Base-by-base conservation (phyloP, 2,329 filamentous ascomycete species). In the Fusarium multiceps region DNA sequence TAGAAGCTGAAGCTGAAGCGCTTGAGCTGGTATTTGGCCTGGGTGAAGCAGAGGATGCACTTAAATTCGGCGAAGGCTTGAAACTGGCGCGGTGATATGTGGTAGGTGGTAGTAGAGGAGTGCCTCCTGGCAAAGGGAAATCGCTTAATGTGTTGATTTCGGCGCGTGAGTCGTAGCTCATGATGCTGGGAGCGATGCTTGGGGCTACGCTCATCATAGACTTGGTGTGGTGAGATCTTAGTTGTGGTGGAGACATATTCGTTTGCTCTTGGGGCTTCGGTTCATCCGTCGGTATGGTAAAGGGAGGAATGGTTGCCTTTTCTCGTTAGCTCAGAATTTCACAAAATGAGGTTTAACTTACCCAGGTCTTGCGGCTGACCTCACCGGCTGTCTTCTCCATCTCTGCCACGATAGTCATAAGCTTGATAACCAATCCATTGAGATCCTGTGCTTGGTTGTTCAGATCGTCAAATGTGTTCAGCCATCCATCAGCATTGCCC, bases 401-500 rank as follows among this genome's bases (percentile, higher is more conserved):
- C 78, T 97, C 93, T 18, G 89, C 88, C 56, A 97, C 90, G 71
- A 96, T 92, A 55, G 88, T 89, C 68, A 89, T 89, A 21, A 98
- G 87, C 78, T 92, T 89, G 41, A 89, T 87, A 42, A 97, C 85
- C 30, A 90, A 84, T 9, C 88, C 86, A 32, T 91, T 91, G 27
- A 98, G 83, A 46, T 88, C 86, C 66, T 90, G 88, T 16, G 91
- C 90, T 75, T 91, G 93, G 23, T 87, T 87, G 76, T 93, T 90
- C 63, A 98, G 84, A 57, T 91, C 91, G 56, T 89, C 86, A 75
- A 97, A 90, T 9, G 93, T 93, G 59, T 90, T 89, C 61, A 90
- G 88, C 95, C 95, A 98, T 45, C 94, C 94, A 69, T 97, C 92
- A 11, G 94, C 91, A 73, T 98, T 98, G 34, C 93, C 93, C 75